Conservation (phyloP, 2,329 filamentous ascomycete species). For the Cladophialophora chaetospira region DNA sequence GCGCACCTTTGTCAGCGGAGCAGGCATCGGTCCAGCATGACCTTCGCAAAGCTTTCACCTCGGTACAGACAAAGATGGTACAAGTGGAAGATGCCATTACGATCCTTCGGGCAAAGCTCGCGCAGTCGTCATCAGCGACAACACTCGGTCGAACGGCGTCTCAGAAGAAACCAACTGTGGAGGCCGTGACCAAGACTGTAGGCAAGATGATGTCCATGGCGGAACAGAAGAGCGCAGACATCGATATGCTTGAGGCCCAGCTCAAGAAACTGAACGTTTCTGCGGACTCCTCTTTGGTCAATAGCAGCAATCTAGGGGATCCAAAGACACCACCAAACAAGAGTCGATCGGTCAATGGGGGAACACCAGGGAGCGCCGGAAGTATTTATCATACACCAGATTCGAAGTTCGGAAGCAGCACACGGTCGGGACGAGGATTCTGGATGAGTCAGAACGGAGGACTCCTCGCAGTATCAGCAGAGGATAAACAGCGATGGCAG, state of each 20-base stretch:
- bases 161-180: conserved; percentile 75
- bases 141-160: conserved; percentile 34
- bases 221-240: conserved; percentile 85
- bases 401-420: conserved; percentile 28
- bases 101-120: conserved; percentile 76
- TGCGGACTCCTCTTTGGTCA: conserved; percentile 5
- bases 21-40: conserved; percentile 82
- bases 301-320: conserved; percentile 17
- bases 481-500: conserved; percentile 32
- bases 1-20: conserved; percentile 78
- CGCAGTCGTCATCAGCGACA: conserved; percentile 55
- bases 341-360: conserved; percentile 15
- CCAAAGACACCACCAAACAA: conserved; percentile 20
- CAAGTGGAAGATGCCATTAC: conserved; percentile 80
- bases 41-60: conserved; percentile 72
- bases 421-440: conserved; percentile 20
- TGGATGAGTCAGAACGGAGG: conserved; percentile 22
- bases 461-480: conserved; percentile 21
- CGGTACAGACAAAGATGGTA: conserved; percentile 71
- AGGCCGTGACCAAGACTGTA: conserved; percentile 89
- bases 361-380: conserved; percentile 28
- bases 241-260: conserved; percentile 86
- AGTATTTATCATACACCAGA: conserved; percentile 34
- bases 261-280: conserved; percentile 70
- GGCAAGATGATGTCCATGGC: conserved; percentile 89